Conservation (phyloP, 1,284 basidiomycete genomes). For the Apiotrichum sp. region DNA sequence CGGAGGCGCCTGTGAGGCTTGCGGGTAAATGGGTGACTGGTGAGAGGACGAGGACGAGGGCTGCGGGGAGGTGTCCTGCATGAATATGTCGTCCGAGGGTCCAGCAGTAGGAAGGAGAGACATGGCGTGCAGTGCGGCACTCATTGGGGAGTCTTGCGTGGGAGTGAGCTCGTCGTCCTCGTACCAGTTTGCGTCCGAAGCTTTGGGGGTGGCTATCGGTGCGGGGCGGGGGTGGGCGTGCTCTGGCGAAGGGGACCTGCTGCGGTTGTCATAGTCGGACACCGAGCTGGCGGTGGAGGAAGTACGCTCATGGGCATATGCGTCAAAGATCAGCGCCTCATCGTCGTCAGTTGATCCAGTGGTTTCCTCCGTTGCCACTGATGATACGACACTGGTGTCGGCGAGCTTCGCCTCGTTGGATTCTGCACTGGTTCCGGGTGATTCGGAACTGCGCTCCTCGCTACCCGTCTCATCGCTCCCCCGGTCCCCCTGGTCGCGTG, state of each 20-base stretch:
- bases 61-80: background rate
- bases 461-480: slow-evolving; percentile 17
- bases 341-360: slow-evolving; percentile 42
- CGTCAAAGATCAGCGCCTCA: slow-evolving; percentile 72
- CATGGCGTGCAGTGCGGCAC: slow-evolving; percentile 16
- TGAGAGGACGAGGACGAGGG: too few species aligned
- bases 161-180: slow-evolving; percentile 35
- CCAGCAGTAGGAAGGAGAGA: slow-evolving; percentile 1
- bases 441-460: slow-evolving; percentile 18
- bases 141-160: slow-evolving; percentile 34
- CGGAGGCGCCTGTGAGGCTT: background rate
- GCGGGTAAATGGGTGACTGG: too few species aligned
- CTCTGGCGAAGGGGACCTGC: slow-evolving; percentile 29
- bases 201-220: slow-evolving; percentile 14
- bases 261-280: slow-evolving; percentile 49
- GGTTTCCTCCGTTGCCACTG: too few species aligned
- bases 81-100: slow-evolving; percentile 8
- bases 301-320: slow-evolving; percentile 54
- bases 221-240: slow-evolving; percentile 18
- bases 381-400: background rate
- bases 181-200: slow-evolving; percentile 28
- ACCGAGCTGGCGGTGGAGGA: slow-evolving; percentile 26
- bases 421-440: slow-evolving; percentile 10
- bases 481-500: slow-evolving; percentile 9
- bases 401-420: slow-evolving; percentile 9